phyloP scores from a whole-genome alignment of 352 stramenopile species.

The Globisporangium solare region DNA sequence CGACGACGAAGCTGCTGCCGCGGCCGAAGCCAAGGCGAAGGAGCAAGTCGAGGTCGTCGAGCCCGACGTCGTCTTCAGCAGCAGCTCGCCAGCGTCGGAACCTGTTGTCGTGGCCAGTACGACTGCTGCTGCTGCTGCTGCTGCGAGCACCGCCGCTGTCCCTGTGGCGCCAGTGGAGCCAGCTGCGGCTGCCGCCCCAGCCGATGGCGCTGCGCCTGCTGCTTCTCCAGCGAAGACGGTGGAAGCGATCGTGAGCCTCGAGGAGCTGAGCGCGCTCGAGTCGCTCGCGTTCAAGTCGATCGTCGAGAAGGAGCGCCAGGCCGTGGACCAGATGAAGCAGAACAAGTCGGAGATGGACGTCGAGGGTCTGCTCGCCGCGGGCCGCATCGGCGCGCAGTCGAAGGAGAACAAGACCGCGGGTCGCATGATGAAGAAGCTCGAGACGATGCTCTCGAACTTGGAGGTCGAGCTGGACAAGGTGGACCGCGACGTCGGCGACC shows the following conservation, averaged over 20 bases:
- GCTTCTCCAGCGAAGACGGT: slow-evolving; percentile 37
- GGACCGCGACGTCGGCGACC: slow-evolving; percentile 95
- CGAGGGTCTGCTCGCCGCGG: slow-evolving; percentile 68
- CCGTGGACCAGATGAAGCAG: slow-evolving; percentile 80
- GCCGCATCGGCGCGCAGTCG: slow-evolving; percentile 69
- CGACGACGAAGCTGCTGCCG: slow-evolving; percentile 48
- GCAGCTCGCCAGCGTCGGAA: slow-evolving; percentile 1
- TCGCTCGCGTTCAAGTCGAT: slow-evolving; percentile 85
- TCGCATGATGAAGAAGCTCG: slow-evolving; percentile 90
- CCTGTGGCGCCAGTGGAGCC: slow-evolving; percentile 4
- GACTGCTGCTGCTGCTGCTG: not conserved
- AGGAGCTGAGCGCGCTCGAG: slow-evolving; percentile 78
- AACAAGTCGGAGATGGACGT: slow-evolving; percentile 89
- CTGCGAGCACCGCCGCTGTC: slow-evolving; percentile 3
- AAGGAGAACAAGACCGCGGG: slow-evolving; percentile 88
- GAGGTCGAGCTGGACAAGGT: slow-evolving; percentile 93
- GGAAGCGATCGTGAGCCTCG: slow-evolving; percentile 75
- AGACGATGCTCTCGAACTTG: slow-evolving; percentile 93
- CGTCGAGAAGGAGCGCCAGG: slow-evolving; percentile 83
- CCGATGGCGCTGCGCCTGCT: too few species aligned
- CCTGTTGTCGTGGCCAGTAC: not conserved
- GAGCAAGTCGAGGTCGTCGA: slow-evolving; percentile 26
- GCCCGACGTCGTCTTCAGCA: slow-evolving; percentile 5
- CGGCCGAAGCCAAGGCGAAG: slow-evolving; percentile 24
- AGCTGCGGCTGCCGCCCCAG: slow-evolving; percentile 2